These are phyloP conservation scores for Podospora conica DNA, from an alignment of 495 filamentous ascomycete genomes.

Conservation along the genomic window DNA sequence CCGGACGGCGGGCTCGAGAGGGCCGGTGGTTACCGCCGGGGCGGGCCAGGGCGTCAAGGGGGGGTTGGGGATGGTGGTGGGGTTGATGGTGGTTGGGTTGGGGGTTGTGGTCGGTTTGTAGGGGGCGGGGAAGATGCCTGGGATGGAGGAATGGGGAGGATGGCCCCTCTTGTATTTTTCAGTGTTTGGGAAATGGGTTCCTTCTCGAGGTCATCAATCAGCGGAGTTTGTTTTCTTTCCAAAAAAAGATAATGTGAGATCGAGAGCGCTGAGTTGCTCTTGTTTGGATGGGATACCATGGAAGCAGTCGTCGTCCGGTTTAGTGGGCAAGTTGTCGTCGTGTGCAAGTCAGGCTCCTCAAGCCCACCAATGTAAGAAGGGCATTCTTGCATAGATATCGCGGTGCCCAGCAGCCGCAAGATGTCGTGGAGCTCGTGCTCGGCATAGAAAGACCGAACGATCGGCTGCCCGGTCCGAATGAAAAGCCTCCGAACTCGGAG, in stretches of 20 bases:
- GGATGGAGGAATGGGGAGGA: neutral
- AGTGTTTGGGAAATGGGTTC: neutral
- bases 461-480: neutral
- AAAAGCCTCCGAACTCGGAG: neutral
- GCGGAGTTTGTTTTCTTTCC: neutral
- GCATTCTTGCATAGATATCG: too few species aligned
- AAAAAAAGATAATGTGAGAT: too few species aligned
- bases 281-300: neutral
- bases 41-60: neutral
- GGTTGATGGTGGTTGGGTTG: neutral
- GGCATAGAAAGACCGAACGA: neutral
- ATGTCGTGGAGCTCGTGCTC: neutral
- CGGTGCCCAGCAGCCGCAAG: too few species aligned
- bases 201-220: neutral
- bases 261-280: too few species aligned
- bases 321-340: neutral
- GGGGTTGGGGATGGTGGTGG: neutral
- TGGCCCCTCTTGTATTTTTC: neutral
- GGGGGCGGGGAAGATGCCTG: neutral
- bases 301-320: neutral
- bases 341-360: too few species aligned
- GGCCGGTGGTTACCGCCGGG: neutral
- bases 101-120: neutral
- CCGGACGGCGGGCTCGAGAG: neutral
- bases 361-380: too few species aligned